A percentile compares a stretch with the other conserved stretches of the same genome.
Evolutionary conservation across 2,329 filamentous ascomycete species (phyloP).

Genomic region (Aspergillus phoenicis): DNA sequence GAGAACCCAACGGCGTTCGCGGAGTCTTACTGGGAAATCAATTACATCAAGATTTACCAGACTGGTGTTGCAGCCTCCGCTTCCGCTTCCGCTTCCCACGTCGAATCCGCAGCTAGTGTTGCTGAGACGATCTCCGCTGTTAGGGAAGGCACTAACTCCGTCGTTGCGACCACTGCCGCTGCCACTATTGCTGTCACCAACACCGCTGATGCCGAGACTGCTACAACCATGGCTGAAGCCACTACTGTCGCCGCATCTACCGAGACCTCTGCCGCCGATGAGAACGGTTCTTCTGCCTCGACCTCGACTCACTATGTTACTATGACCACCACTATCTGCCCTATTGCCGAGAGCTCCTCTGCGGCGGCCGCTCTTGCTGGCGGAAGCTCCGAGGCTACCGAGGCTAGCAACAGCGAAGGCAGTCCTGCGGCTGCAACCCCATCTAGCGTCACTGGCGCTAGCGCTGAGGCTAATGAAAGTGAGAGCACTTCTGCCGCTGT

Average conservation of each 20-base stretch:
- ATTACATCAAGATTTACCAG: slow-evolving; percentile 68
- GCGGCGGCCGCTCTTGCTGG: neutral
- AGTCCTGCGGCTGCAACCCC: neutral
- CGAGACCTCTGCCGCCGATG: neutral
- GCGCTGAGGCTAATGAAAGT: neutral
- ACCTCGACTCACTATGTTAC: slow-evolving; percentile 17
- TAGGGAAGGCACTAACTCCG: slow-evolving; percentile 2
- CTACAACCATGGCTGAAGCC: neutral
- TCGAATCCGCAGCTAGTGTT: slow-evolving; percentile 10
- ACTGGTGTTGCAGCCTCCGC: slow-evolving; percentile 17
- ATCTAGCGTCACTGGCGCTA: neutral
- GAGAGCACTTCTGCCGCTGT: neutral
- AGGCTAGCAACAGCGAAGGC: neutral
- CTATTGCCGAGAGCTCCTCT: slow-evolving; percentile 9
- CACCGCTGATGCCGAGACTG: slow-evolving; percentile 1
- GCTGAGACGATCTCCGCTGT: slow-evolving; percentile 9
- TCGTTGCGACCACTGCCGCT: slow-evolving; percentile 3
- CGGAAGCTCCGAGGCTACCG: neutral
- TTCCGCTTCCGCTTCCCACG: neutral
- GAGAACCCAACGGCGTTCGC: slow-evolving; percentile 69
- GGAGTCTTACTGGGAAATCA: slow-evolving; percentile 78
- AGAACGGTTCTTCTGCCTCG: slow-evolving; percentile 4
- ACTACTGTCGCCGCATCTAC: slow-evolving; percentile 3
- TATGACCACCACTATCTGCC: slow-evolving; percentile 24
- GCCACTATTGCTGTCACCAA: neutral